Evolutionary conservation across 2,329 filamentous ascomycete species (phyloP).

Genomic region (Colletotrichum sansevieriae): DNA sequence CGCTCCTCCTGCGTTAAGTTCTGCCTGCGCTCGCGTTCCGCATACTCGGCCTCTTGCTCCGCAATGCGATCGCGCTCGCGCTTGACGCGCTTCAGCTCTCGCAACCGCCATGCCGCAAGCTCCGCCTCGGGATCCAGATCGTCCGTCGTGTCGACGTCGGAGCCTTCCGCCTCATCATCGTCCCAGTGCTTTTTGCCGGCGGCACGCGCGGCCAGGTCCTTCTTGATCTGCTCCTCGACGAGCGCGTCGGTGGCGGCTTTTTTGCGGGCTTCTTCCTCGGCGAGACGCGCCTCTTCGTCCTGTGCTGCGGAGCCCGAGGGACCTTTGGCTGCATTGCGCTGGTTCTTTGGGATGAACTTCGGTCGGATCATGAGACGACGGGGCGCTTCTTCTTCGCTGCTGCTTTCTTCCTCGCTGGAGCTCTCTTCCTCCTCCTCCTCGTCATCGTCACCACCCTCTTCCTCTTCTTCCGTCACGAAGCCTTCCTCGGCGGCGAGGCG

Average conservation of each 20-base stretch:
- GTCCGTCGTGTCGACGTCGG: slow-evolving; percentile 90
- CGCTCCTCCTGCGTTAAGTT: slow-evolving; percentile 91
- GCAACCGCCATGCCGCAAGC: slow-evolving; percentile 91
- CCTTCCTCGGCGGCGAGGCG: slow-evolving; percentile 69
- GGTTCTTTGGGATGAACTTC: slow-evolving; percentile 73
- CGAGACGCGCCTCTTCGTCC: slow-evolving; percentile 53
- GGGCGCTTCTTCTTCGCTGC: slow-evolving; percentile 69
- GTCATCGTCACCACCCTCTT: slow-evolving; percentile 56
- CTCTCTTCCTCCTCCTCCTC: slow-evolving; percentile 48
- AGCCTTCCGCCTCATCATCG: slow-evolving; percentile 70
- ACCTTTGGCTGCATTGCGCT: slow-evolving; percentile 55
- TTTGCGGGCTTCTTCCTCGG: slow-evolving; percentile 72
- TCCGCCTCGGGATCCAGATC: slow-evolving; percentile 89
- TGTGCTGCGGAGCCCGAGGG: slow-evolving; percentile 47
- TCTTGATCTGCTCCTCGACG: slow-evolving; percentile 89
- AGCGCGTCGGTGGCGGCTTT: slow-evolving; percentile 82
- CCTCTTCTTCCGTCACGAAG: slow-evolving; percentile 70
- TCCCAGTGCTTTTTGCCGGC: slow-evolving; percentile 90
- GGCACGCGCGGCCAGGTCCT: slow-evolving; percentile 80
- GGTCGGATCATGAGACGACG: slow-evolving; percentile 71
- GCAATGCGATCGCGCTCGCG: slow-evolving; percentile 89
- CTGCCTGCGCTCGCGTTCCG: slow-evolving; percentile 88
- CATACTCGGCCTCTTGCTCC: slow-evolving; percentile 83
- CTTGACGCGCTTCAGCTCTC: slow-evolving; percentile 90
- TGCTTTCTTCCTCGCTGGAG: slow-evolving; percentile 58